phyloP scores from a whole-genome alignment of 139 green algal genomes.

The Pseudopediastrum boryanum region DNA sequence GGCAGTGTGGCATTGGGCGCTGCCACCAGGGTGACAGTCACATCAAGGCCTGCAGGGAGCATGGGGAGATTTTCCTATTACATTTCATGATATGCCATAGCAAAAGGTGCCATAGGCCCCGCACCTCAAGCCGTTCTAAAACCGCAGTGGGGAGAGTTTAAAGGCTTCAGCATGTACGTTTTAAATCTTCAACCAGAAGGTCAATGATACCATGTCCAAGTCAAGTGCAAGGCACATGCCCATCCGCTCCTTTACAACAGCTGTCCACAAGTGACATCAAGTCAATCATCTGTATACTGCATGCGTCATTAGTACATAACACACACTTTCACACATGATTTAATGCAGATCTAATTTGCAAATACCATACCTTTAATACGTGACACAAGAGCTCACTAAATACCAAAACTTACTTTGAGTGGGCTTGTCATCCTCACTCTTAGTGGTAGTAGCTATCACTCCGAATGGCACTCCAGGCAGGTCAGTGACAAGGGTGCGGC shows the following conservation, averaged over 20 bases:
- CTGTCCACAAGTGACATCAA: neutral
- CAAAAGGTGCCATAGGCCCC: no score
- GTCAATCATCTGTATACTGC: neutral
- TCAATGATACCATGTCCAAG: no score
- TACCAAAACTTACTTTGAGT: neutral
- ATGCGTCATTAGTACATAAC: neutral
- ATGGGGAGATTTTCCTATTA: no score
- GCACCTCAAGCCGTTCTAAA: no score
- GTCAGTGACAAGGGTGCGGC: constrained; percentile 33
- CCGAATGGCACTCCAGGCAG: constrained; percentile 43
- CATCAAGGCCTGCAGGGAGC: no score
- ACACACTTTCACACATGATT: neutral
- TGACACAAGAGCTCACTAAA: neutral
- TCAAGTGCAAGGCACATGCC: no score
- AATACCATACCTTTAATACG: neutral
- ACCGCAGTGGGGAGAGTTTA: no score
- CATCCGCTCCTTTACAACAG: neutral
- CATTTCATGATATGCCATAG: no score
- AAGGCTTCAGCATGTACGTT: no score
- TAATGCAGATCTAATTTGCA: no score
- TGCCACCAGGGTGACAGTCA: no score
- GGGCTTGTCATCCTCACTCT: constrained; percentile 40
- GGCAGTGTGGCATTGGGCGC: neutral
- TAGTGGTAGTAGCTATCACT: constrained; percentile 31
- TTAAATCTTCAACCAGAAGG: no score